phyloP scores from a whole-genome alignment of 2,329 filamentous ascomycete genomes.

The Pestalotiopsis sp. region DNA sequence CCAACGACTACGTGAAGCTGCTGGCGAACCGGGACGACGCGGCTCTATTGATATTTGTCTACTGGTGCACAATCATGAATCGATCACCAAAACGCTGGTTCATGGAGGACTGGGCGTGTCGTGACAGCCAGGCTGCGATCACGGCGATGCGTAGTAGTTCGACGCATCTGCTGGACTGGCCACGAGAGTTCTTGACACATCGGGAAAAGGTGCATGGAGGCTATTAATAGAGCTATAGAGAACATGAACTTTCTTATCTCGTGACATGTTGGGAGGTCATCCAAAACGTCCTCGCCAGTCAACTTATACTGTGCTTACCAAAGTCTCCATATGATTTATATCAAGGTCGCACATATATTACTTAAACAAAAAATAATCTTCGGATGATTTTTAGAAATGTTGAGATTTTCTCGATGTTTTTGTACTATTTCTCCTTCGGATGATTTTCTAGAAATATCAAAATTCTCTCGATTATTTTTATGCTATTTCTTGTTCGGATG shows the following conservation, averaged over 20 bases:
- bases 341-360: too few relatives aligned
- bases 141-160: slow-evolving; percentile 12
- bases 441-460: too few relatives aligned
- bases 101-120: slow-evolving; percentile 23
- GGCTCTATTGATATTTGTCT: slow-evolving; percentile 24
- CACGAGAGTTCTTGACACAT: neutral
- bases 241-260: neutral
- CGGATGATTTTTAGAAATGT: too few relatives aligned
- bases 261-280: too few relatives aligned
- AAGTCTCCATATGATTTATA: too few relatives aligned
- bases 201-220: neutral
- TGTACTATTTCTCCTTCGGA: too few relatives aligned
- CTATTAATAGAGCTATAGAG: neutral
- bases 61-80: slow-evolving; percentile 29
- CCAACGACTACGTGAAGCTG: slow-evolving; percentile 21
- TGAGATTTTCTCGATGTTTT: too few relatives aligned
- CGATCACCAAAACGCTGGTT: slow-evolving; percentile 26
- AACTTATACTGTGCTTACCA: too few relatives aligned
- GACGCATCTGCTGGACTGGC: slow-evolving; percentile 1
- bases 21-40: slow-evolving; percentile 20
- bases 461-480: too few relatives aligned
- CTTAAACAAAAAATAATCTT: too few relatives aligned
- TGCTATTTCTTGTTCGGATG: too few relatives aligned
- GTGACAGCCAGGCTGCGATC: slow-evolving; percentile 22
- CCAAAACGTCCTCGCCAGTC: too few relatives aligned